Base-by-base conservation (phyloP, 495 filamentous ascomycete species). In the Penicillium paxilli region DNA sequence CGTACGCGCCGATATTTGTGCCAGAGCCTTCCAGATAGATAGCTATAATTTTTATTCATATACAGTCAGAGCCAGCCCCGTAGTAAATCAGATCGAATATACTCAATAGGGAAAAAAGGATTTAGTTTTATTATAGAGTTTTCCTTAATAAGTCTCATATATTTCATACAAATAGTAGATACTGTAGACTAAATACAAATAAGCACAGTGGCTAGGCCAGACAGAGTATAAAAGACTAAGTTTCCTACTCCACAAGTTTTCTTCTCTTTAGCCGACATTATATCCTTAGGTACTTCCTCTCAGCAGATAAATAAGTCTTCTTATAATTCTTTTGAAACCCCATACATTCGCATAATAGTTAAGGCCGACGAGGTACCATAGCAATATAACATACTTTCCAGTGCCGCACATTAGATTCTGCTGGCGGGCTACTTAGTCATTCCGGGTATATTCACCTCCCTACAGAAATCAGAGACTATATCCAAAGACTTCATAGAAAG, bases 381-480 rank as follows among this genome's bases (percentile, higher is more conserved):
- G 38, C 38, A 56, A 16, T 56, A 69, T 57, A 71, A 68, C 47
- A 45, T 69, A 16, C 52, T 71, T 22, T 64, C 71, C 14, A 55
- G 61, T 44, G 52, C 54, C 35, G 65, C 55, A 21, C 60, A 69
- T 3, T 72, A 63, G 71, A 57, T 71, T 17, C 54, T 74, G 1
- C 57, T 74, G 23, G 65, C 70, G 2, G 65, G 69, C 1, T 73
- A 70, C 55, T 57, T 75, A 17, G 59, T 73, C 4, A 52, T 72
- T 11, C 72, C 72, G 2, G 65, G 67, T 2, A 75, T 60, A 0
- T 75, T 73, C 47, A 70, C 62, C 14, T 62, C 57, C 11, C 44
- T 72, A 20, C 47, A 73, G 47, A 64, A 68, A 16, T 62, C 51
- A 10, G 52, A 60, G 6, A 30, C 20, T 2, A 16, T 65, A 4